Evolutionary conservation across 2,329 filamentous ascomycete genomes (phyloP).

Genomic region (Fusarium musae): DNA sequence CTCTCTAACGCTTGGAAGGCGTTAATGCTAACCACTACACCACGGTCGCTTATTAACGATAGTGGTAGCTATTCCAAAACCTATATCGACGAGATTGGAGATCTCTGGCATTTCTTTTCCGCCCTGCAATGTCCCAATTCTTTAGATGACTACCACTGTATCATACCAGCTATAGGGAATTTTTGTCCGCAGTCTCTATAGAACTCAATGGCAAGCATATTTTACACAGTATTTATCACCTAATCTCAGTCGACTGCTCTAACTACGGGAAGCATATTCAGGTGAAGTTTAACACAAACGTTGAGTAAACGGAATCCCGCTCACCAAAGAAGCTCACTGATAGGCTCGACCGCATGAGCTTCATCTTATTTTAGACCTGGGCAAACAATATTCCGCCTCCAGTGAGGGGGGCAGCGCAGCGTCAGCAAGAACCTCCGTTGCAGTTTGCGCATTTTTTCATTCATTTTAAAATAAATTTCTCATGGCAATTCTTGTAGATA

Average conservation of each 20-base stretch:
- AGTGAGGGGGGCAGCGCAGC: background rate
- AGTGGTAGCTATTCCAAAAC: rapidly evolving
- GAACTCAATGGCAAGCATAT: background rate
- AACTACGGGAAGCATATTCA: background rate
- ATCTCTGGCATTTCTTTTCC: background rate
- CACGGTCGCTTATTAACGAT: conserved; percentile 7
- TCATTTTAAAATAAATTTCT: too few relatives aligned
- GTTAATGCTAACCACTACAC: conserved; percentile 30
- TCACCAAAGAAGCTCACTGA: background rate
- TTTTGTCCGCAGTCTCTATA: background rate
- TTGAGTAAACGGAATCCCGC: background rate
- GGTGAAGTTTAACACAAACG: too few relatives aligned
- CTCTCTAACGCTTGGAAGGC: conserved; percentile 27
- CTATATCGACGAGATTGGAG: rapidly evolving
- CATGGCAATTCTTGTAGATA: background rate
- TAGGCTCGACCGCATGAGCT: background rate
- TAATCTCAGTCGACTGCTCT: too few relatives aligned
- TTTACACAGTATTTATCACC: too few relatives aligned
- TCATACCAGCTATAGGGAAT: background rate
- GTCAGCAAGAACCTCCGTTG: background rate
- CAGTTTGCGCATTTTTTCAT: too few relatives aligned
- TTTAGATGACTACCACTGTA: background rate
- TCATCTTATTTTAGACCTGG: background rate
- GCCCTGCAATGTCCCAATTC: too few relatives aligned
- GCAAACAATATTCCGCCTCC: background rate